Base-by-base conservation (phyloP, 164 flowering plant genomes). In the Platanus orientalis region DNA sequence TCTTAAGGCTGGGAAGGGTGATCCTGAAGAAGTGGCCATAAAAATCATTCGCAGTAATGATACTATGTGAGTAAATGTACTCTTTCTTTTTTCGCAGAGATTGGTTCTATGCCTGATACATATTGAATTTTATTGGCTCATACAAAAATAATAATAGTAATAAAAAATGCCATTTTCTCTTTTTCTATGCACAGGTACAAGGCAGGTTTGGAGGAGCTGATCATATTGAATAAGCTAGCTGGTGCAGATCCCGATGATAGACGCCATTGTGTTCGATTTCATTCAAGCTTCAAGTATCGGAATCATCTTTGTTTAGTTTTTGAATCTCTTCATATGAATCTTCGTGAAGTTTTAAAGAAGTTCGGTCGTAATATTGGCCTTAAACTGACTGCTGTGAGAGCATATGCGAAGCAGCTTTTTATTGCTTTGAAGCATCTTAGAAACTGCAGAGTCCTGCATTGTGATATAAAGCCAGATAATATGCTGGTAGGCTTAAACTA, bases 311-410 rank as follows among this genome's bases (percentile, higher is more conserved):
- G 99, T 76, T 80, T 95, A 78, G 99, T 95, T 75, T 92, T 95
- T 80, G 99, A 92, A 76, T 95, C 99, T 69, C 99, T 95, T 77
- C 89, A 90, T 77, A 90, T 92, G 99, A 95, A 95, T 83, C 85
- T 95, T 44, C 90, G 98, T 70, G 99, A 95, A 80, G 95, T 95
- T 63, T 74, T 95, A 56, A 95, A 90, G 84, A 95, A 84, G 81
- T 95, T 92, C 83, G 99, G 99, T 64, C 97, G 98, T 78, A 88
- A 95, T 76, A 92, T 95, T 81, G 99, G 99, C 58, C 97, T 95
- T 69, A 92, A 84, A 76, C 75, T 95, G 69, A 85, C 97, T 71
- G 99, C 98, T 73, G 95, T 95, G 53, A 85, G 97, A 76, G 83
- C 87, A 52, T 95, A 95, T 79, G 86, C 94, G 21, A 92, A 95